Percentiles rank a stretch among this genome's conserved stretches.
These are phyloP conservation scores for Lentinula aciculospora DNA, from an alignment of 768 basidiomycete species.

Conservation along the genomic window DNA sequence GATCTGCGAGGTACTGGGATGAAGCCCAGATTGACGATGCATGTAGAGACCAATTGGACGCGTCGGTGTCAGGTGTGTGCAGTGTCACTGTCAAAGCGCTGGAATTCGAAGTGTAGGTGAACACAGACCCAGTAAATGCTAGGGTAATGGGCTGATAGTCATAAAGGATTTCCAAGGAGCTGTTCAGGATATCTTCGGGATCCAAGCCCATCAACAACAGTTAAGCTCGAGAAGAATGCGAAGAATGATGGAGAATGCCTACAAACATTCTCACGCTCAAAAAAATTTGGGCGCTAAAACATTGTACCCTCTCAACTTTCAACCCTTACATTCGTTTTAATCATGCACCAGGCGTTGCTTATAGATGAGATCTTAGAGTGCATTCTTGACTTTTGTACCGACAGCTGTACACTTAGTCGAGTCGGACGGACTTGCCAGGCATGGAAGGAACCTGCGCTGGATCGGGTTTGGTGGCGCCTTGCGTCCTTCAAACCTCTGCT, in stretches of 20 bases:
- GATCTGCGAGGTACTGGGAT: constrained; percentile 62
- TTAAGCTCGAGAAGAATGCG: too few relatives aligned
- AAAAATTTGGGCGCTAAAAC: not conserved
- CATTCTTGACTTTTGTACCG: constrained; percentile 29
- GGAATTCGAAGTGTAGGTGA: constrained; percentile 33
- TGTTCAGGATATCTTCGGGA: constrained; percentile 60
- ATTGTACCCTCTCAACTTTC: not conserved
- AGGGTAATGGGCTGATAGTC: constrained; percentile 55
- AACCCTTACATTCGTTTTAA: not conserved
- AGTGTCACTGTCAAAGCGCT: constrained; percentile 33
- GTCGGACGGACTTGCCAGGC: constrained; percentile 37
- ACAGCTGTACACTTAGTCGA: constrained; percentile 24
- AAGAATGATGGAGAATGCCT: not conserved
- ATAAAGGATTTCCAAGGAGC: constrained; percentile 58
- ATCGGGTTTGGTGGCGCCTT: constrained; percentile 38
- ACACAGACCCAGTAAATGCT: constrained; percentile 48
- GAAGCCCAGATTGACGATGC: constrained; percentile 76
- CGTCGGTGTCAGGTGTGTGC: constrained; percentile 56
- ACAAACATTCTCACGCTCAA: not conserved
- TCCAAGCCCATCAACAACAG: not conserved
- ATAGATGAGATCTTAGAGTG: constrained; percentile 45
- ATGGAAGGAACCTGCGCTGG: constrained; percentile 45
- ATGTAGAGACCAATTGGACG: constrained; percentile 70
- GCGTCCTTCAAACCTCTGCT: constrained; percentile 36
- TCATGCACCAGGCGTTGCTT: constrained; percentile 36